Percentiles rank a stretch among this genome's conserved stretches.
Conservation (phyloP, 495 filamentous ascomycete genomes). For the Xylona heveae region DNA sequence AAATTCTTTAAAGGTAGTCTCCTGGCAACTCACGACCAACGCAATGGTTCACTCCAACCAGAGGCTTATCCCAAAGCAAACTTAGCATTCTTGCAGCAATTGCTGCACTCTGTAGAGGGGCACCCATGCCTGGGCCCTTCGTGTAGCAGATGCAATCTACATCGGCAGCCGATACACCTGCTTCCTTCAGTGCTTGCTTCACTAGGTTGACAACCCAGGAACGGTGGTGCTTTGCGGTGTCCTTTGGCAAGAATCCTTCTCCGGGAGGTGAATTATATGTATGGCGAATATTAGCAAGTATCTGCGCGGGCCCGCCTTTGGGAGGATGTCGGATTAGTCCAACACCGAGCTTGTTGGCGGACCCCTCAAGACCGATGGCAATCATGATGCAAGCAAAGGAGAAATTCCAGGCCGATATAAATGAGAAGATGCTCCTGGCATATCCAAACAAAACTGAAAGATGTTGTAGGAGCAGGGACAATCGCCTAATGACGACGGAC, state of each 20-base stretch:
- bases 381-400: conserved; percentile 32
- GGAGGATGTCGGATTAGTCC: conserved; percentile 73
- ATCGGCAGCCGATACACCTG: conserved; percentile 35
- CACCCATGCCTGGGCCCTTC: conserved; percentile 89
- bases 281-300: conserved; percentile 88
- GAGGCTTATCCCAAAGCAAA: conserved; percentile 65
- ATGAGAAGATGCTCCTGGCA: too few species aligned
- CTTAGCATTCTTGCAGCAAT: conserved; percentile 64
- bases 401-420: conserved; percentile 7
- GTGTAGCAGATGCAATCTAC: conserved; percentile 92
- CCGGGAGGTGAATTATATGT: conserved; percentile 85
- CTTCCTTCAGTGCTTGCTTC: conserved; percentile 50
- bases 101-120: conserved; percentile 74
- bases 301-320: conserved; percentile 32
- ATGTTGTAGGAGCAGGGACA: too few species aligned
- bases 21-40: conserved; percentile 47
- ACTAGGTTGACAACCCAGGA: conserved; percentile 62
- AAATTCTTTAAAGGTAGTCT: not conserved
- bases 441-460: too few species aligned
- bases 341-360: conserved; percentile 92
- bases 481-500: too few species aligned
- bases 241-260: conserved; percentile 88
- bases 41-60: conserved; percentile 94
- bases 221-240: conserved; percentile 84
- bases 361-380: conserved; percentile 85